A percentile compares a stretch with the other conserved stretches of the same genome.
Conservation (phyloP, 768 basidiomycete genomes). For the Hygrophorus russula region DNA sequence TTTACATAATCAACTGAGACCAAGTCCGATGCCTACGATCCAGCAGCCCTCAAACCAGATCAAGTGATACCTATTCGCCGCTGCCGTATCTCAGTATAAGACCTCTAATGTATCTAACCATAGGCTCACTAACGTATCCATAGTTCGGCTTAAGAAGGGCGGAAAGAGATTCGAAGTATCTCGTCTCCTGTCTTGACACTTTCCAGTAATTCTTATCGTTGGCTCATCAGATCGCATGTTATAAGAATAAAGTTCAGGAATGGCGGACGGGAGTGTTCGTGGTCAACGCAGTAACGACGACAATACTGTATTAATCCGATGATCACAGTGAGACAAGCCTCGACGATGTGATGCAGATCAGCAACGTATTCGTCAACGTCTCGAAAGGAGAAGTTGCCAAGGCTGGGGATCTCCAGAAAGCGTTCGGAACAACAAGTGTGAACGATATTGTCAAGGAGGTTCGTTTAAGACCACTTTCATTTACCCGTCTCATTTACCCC, state of each 20-base stretch:
- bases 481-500: neutral
- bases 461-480: conserved; percentile 6
- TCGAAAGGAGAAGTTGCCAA: conserved; percentile 93
- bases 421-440: conserved; percentile 70
- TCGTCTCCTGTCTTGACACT: neutral
- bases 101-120: conserved; percentile 6
- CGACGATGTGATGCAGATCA: conserved; percentile 94
- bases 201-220: neutral
- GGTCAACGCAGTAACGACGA: neutral
- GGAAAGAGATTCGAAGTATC: conserved; percentile 93
- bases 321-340: conserved; percentile 71
- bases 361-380: conserved; percentile 91
- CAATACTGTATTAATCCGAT: neutral
- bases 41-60: conserved; percentile 87
- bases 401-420: conserved; percentile 81
- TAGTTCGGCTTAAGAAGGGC: conserved; percentile 92
- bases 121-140: conserved; percentile 93
- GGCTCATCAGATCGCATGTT: conserved; percentile 81
- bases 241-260: conserved; percentile 99
- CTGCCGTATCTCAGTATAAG: neutral
- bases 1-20: neutral
- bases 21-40: conserved; percentile 40
- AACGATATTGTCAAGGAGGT: conserved; percentile 77
- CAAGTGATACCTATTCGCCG: conserved; percentile 36
- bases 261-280: conserved; percentile 86